Percentiles rank a stretch among this genome's conserved stretches.
phyloP scores from a whole-genome alignment of 2,329 filamentous ascomycete species.

The Tolypocladium paradoxum region DNA sequence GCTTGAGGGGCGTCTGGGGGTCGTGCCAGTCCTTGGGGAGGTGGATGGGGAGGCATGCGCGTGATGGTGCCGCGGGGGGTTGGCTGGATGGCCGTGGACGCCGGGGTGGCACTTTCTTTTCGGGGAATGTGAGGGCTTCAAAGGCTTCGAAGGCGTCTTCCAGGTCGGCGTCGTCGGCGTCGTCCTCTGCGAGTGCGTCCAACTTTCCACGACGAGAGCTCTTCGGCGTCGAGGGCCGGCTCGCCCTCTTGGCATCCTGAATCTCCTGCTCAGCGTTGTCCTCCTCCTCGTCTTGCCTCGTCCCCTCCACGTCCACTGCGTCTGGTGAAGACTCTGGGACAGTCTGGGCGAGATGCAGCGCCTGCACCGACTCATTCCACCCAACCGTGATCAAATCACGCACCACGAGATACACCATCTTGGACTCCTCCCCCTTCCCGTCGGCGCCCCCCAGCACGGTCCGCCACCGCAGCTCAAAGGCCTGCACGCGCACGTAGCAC shows the following conservation, averaged over 20 bases:
- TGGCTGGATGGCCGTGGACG: background rate
- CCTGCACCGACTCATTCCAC: slow-evolving; percentile 32
- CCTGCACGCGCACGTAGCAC: slow-evolving; percentile 35
- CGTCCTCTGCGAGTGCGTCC: background rate
- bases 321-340: background rate
- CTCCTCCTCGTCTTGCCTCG: background rate
- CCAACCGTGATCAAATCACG: slow-evolving; percentile 34
- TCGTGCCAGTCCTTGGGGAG: slow-evolving; percentile 31
- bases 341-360: slow-evolving; percentile 5
- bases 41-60: slow-evolving; percentile 17
- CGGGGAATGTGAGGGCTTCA: slow-evolving; percentile 23
- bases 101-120: slow-evolving; percentile 3
- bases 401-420: slow-evolving; percentile 34
- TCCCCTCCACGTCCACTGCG: background rate
- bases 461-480: slow-evolving; percentile 24
- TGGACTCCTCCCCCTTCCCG: background rate
- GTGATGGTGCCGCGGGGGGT: background rate
- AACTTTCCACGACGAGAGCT: background rate
- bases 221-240: background rate
- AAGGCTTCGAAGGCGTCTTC: slow-evolving; percentile 27
- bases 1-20: slow-evolving; percentile 33
- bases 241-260: background rate
- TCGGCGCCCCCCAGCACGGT: slow-evolving; percentile 2
- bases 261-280: background rate
- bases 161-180: slow-evolving; percentile 11